Evolutionary conservation across 768 basidiomycete species (phyloP).

Genomic region (Rhizopogon roseolus): DNA sequence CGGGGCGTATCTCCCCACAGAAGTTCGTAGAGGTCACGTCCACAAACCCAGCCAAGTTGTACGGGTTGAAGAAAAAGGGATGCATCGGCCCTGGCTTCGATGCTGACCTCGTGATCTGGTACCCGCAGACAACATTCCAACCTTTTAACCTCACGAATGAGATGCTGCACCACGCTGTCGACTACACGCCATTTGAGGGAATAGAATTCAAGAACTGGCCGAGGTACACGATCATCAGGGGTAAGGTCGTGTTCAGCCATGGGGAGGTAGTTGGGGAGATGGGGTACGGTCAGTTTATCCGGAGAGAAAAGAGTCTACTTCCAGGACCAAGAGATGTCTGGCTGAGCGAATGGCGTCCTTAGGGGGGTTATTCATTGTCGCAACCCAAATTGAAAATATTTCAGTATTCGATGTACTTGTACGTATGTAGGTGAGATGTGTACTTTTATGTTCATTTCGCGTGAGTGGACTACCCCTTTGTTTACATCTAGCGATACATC

Average conservation of each 20-base stretch:
- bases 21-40: slow-evolving; percentile 30
- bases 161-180: slow-evolving; percentile 23
- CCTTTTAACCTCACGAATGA: slow-evolving; percentile 14
- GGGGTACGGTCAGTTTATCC: slow-evolving; percentile 8
- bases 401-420: too few species aligned
- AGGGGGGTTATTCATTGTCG: not conserved
- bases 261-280: slow-evolving; percentile 7
- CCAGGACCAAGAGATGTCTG: slow-evolving; percentile 6
- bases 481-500: too few species aligned
- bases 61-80: slow-evolving; percentile 30
- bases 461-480: too few species aligned
- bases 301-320: slow-evolving; percentile 5
- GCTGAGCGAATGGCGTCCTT: slow-evolving; percentile 7
- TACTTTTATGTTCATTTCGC: not conserved
- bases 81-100: slow-evolving; percentile 28
- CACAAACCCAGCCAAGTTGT: slow-evolving; percentile 29
- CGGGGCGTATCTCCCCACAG: slow-evolving; percentile 21
- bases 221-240: slow-evolving; percentile 15
- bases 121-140: slow-evolving; percentile 5
- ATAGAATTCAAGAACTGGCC: slow-evolving; percentile 30
- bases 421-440: not conserved
- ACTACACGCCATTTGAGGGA: slow-evolving; percentile 33
- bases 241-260: slow-evolving; percentile 12
- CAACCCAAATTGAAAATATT: not conserved
- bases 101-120: slow-evolving; percentile 29